Conservation (phyloP, 2,329 filamentous ascomycete genomes). For the Nemania sp. region DNA sequence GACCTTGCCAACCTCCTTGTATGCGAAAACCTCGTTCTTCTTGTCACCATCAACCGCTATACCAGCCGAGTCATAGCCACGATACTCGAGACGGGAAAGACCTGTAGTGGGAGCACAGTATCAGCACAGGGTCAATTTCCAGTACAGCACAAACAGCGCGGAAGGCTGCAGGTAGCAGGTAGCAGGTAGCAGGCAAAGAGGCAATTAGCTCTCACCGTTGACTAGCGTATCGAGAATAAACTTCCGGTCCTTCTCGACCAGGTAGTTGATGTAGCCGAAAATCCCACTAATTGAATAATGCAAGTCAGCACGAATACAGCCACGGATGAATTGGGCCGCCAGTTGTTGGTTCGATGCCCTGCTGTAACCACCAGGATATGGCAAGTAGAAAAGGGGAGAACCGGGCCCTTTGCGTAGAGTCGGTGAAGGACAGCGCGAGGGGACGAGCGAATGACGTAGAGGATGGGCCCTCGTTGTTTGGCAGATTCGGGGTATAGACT, state of each 20-base stretch:
- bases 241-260: constrained; percentile 97
- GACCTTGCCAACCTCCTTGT: constrained; percentile 99
- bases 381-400: too few relatives aligned
- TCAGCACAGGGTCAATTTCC: constrained; percentile 36
- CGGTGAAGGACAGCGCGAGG: constrained; percentile 14
- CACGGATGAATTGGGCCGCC: constrained; percentile 20
- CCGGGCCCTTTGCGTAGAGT: constrained; percentile 13
- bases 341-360: too few relatives aligned
- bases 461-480: too few relatives aligned
- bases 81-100: constrained; percentile 94
- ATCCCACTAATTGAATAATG: constrained; percentile 67
- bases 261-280: constrained; percentile 98
- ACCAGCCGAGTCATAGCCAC: constrained; percentile 97
- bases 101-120: constrained; percentile 54
- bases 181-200: constrained; percentile 3
- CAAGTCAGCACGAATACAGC: constrained; percentile 38
- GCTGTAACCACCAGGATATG: too few relatives aligned
- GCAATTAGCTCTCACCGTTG: constrained; percentile 69
- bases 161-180: constrained; percentile 15
- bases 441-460: not conserved
- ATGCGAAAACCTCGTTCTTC: constrained; percentile 95
- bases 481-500: not conserved
- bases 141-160: constrained; percentile 4
- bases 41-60: constrained; percentile 96
- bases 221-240: constrained; percentile 95